These are phyloP conservation scores for Calvatia gigantea DNA, from an alignment of 768 basidiomycete species.

Conservation along the genomic window DNA sequence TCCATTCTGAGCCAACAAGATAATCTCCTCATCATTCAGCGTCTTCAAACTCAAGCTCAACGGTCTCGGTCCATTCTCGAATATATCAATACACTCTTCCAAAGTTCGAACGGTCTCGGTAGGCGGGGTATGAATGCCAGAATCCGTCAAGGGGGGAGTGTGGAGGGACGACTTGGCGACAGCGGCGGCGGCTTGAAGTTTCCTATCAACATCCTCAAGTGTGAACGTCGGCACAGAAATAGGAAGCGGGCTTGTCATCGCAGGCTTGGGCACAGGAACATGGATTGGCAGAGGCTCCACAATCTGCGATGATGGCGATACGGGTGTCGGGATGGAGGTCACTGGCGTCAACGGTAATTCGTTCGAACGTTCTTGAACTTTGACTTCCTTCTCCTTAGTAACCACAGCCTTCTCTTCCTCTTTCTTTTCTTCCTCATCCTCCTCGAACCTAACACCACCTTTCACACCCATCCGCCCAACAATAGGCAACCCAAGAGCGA, in stretches of 20 bases:
- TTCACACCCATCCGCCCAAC: conserved; percentile 17
- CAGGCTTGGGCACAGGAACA: conserved; percentile 2
- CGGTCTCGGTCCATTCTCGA: conserved; percentile 68
- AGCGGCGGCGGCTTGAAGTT: conserved; percentile 31
- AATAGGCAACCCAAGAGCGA: conserved; percentile 52
- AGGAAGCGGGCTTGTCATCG: conserved; percentile 15
- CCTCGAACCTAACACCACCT: conserved; percentile 27
- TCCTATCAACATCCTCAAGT: conserved; percentile 54
- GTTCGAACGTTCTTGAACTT: background rate
- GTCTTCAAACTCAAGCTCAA: conserved; percentile 51
- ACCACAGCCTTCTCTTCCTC: conserved; percentile 10
- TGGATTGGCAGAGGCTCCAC: background rate
- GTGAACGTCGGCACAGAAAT: conserved; percentile 37
- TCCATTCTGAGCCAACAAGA: conserved; percentile 82
- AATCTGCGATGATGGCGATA: background rate
- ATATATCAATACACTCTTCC: conserved; percentile 77
- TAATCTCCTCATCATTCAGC: conserved; percentile 90
- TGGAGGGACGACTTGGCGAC: conserved; percentile 1
- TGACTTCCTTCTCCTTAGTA: conserved; percentile 3
- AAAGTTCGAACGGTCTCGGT: conserved; percentile 45
- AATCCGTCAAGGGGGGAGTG: conserved; percentile 8
- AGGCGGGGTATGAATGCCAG: conserved; percentile 2
- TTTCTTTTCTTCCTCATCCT: conserved; percentile 22
- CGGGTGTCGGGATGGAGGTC: background rate
- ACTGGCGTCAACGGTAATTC: background rate